Evolutionary conservation across 2,329 filamentous ascomycete species (phyloP), one percentile per base, ranked within the genome.

Genomic region (Nigrospora osmanthi): DNA sequence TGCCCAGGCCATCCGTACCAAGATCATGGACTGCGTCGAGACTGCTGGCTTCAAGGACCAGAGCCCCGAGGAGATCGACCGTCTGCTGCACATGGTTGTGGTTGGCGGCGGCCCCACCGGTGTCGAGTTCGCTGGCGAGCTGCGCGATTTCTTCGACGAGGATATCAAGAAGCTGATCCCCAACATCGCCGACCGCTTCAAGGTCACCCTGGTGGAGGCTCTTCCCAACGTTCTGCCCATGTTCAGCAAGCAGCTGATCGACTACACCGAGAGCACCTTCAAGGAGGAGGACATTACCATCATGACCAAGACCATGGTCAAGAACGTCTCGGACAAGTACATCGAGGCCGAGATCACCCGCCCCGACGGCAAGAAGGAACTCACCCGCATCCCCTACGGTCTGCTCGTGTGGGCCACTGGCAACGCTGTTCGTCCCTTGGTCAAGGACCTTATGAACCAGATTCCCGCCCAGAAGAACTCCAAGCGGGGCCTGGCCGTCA

Each of bases 21-120:
- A 89, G 70, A 96, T 98, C 69, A 98, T 98, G 93, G 93, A 98
- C 73, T 98, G 93, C 66, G 90, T 95, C 57, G 93, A 98, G 73
- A 96, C 91, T 33, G 93, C 93, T 43, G 91, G 89, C 50, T 96
- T 98, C 84, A 97, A 97, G 80, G 91, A 89, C 62, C 93, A 98
- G 72, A 76, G 80, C 34, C 72, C 79, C 14, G 88, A 93, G 54
- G 94, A 98, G 71, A 75, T 95, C 62, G 85, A 94, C 73, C 89
- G 93, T 55, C 81, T 98, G 58, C 78, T 98, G 65, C 91, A 97
- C 77, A 97, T 97, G 90, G 93, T 98, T 45, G 91, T 90, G 38
- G 87, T 89, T 43, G 86, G 91, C 56, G 91, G 91, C 70, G 91
- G 91, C 48, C 91, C 91, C 35, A 97, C 91, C 44, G 91, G 91